These are phyloP conservation scores for Jackrogersella multiformis DNA, from an alignment of 495 filamentous ascomycete genomes.

Conservation along the genomic window DNA sequence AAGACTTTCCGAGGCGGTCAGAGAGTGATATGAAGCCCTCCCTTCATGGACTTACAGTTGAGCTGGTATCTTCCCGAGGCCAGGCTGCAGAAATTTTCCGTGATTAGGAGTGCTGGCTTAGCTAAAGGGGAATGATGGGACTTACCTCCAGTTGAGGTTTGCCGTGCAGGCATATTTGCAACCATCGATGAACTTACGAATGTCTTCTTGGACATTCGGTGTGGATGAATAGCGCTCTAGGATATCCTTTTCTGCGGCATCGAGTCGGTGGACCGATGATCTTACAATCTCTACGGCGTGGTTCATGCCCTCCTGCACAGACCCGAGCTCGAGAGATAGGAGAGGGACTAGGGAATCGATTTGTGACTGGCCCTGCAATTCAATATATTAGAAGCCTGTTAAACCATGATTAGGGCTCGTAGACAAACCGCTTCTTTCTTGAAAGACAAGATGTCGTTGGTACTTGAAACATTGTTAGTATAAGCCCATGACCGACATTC, in stretches of 20 bases:
- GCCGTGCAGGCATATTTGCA: slow-evolving; percentile 41
- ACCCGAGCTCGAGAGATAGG: slow-evolving; percentile 26
- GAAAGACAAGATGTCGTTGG: slow-evolving; percentile 26
- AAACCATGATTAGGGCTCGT: background rate
- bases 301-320: slow-evolving; percentile 25
- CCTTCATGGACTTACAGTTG: slow-evolving; percentile 12
- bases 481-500: background rate
- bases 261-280: slow-evolving; percentile 25
- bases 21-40: slow-evolving; percentile 16
- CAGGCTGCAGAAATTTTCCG: background rate
- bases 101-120: background rate
- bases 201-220: slow-evolving; percentile 14
- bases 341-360: slow-evolving; percentile 25
- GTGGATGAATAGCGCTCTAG: slow-evolving; percentile 20
- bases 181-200: slow-evolving; percentile 32
- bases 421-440: slow-evolving; percentile 31
- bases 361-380: slow-evolving; percentile 25
- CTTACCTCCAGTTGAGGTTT: slow-evolving; percentile 43
- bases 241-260: slow-evolving; percentile 21
- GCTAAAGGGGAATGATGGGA: background rate
- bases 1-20: slow-evolving; percentile 4
- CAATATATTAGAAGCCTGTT: background rate
- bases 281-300: slow-evolving; percentile 23
- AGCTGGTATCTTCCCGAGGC: slow-evolving; percentile 21
- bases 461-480: slow-evolving; percentile 1